These are phyloP conservation scores for Trametes maxima DNA, from an alignment of 768 basidiomycete genomes.

Conservation along the genomic window DNA sequence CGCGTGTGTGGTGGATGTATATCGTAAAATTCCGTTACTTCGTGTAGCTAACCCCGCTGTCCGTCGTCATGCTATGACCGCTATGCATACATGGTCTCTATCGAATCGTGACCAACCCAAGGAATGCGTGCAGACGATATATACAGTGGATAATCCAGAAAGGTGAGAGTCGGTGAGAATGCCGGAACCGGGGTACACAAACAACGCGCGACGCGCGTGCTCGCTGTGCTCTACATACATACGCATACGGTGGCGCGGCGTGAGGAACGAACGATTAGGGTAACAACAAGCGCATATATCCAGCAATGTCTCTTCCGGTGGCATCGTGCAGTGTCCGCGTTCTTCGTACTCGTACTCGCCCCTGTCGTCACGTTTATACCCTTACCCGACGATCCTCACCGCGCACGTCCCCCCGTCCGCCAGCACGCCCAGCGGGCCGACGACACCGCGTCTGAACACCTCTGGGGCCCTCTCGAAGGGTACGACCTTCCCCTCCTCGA, in stretches of 20 bases:
- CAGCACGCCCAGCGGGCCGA: constrained; percentile 30
- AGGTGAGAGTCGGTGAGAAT: too few relatives aligned
- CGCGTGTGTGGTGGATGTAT: neutral
- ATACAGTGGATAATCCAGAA: too few relatives aligned
- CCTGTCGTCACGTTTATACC: neutral
- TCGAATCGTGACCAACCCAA: neutral
- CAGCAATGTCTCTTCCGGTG: constrained; percentile 10
- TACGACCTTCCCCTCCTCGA: constrained; percentile 43
- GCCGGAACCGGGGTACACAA: neutral
- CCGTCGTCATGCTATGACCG: neutral
- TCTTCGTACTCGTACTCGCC: neutral
- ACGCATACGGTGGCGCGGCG: too few relatives aligned
- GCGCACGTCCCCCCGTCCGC: constrained; percentile 38
- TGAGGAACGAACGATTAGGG: constrained; percentile 4
- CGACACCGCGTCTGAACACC: constrained; percentile 42
- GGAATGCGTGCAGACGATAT: too few relatives aligned
- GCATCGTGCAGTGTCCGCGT: neutral
- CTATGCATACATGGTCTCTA: neutral
- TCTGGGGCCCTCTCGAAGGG: constrained; percentile 58
- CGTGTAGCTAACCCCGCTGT: constrained; percentile 5
- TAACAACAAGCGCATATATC: constrained; percentile 5
- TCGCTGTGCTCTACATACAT: neutral
- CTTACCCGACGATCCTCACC: constrained; percentile 31
- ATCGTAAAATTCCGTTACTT: constrained; percentile 3
- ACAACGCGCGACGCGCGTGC: neutral